A percentile compares a stretch with the other conserved stretches of the same genome.
phyloP scores from a whole-genome alignment of 164 flowering plant genomes.

The Berberis thunbergii region DNA sequence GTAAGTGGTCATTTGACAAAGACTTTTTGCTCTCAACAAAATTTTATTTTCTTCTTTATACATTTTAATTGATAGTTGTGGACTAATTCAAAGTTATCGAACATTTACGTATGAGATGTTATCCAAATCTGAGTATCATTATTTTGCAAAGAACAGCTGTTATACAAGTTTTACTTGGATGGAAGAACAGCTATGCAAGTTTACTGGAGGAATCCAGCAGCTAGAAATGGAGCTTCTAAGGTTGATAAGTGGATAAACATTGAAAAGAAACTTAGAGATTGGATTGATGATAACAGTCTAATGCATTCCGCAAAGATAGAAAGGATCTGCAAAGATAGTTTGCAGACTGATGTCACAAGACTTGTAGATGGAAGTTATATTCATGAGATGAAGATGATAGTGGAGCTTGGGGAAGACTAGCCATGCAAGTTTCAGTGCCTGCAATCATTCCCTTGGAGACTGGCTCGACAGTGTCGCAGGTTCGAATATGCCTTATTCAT shows the following conservation, averaged over 20 bases:
- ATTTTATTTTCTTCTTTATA: no score
- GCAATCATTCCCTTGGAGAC: constrained; percentile 9
- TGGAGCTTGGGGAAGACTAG: constrained; percentile 7
- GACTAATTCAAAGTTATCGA: no score
- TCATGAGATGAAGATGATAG: not conserved
- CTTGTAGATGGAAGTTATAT: constrained; percentile 13
- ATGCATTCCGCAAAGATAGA: not conserved
- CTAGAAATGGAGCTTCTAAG: constrained; percentile 10
- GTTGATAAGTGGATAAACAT: constrained; percentile 10
- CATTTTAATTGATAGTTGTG: no score
- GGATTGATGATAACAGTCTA: not conserved
- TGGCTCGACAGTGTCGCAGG: constrained; percentile 11
- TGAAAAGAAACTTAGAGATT: constrained; percentile 8
- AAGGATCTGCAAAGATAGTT: not conserved
- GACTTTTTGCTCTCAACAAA: no score
- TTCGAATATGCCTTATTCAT: not conserved
- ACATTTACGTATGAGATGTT: no score
- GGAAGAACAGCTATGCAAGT: no score
- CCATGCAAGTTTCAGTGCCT: constrained; percentile 14
- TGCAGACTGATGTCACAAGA: constrained; percentile 4
- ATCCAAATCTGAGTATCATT: no score
- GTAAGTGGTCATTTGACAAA: no score
- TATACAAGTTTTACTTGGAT: no score
- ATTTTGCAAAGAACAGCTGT: no score
- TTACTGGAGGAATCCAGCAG: not conserved